A percentile compares a stretch with the other conserved stretches of the same genome.
phyloP scores from a whole-genome alignment of 192 early-diverging fungal species.

The Coemansia sp. region DNA sequence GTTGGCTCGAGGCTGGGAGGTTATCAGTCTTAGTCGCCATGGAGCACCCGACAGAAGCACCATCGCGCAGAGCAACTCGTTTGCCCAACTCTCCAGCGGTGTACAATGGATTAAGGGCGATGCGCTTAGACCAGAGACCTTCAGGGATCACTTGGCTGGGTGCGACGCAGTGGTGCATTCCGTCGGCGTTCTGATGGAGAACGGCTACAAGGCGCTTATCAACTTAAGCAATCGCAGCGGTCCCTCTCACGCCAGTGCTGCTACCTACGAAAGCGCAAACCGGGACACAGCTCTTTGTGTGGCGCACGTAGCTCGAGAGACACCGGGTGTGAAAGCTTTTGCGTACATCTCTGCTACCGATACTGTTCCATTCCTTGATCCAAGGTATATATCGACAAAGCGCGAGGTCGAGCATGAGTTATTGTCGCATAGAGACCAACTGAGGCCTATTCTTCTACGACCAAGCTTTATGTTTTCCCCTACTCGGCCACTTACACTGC shows the following conservation, averaged over 20 bases:
- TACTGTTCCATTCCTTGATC: constrained; percentile 60
- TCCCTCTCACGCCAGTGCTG: constrained; percentile 16
- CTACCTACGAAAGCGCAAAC: constrained; percentile 66
- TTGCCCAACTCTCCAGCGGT: neutral
- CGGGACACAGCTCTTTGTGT: constrained; percentile 67
- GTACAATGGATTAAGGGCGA: constrained; percentile 61
- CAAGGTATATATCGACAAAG: constrained; percentile 70
- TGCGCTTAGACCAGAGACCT: constrained; percentile 62
- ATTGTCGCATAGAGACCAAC: constrained; percentile 42
- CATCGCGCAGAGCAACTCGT: neutral
- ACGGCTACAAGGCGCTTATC: constrained; percentile 61
- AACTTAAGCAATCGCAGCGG: constrained; percentile 31
- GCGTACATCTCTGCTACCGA: constrained; percentile 70
- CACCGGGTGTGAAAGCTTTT: constrained; percentile 56
- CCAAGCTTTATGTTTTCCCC: constrained; percentile 67
- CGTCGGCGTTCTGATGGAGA: constrained; percentile 70
- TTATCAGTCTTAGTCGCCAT: constrained; percentile 55
- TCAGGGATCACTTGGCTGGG: constrained; percentile 53
- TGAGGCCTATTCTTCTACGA: constrained; percentile 58
- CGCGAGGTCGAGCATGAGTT: constrained; percentile 66
- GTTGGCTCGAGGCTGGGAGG: constrained; percentile 50
- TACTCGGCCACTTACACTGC: constrained; percentile 58
- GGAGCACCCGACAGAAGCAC: constrained; percentile 32
- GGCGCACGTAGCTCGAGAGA: constrained; percentile 54
- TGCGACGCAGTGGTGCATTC: constrained; percentile 70